These are phyloP conservation scores for Aspergillus coremiiformis DNA, from an alignment of 495 filamentous ascomycete genomes.

Conservation along the genomic window DNA sequence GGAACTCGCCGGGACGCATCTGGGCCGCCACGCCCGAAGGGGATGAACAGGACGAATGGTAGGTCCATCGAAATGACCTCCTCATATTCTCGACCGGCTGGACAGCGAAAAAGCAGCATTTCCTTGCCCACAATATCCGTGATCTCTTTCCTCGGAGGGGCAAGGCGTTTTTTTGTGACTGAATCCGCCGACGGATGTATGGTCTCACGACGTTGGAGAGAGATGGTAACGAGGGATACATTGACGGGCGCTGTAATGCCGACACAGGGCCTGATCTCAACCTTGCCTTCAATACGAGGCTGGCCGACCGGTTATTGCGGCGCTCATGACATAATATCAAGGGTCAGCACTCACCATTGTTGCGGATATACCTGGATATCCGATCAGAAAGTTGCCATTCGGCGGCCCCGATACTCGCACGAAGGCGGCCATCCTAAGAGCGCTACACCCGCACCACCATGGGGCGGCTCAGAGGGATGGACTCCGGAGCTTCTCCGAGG, in stretches of 20 bases:
- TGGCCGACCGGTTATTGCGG: conserved; percentile 25
- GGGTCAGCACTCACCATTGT: conserved; percentile 65
- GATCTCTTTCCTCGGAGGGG: conserved; percentile 85
- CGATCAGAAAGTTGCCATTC: conserved; percentile 93
- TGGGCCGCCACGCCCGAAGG: conserved; percentile 81
- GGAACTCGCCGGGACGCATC: conserved; percentile 84
- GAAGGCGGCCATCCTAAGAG: conserved; percentile 68
- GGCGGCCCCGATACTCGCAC: conserved; percentile 96
- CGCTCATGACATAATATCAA: background rate
- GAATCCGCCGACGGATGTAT: conserved; percentile 96
- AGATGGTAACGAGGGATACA: conserved; percentile 90
- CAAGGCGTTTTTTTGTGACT: conserved; percentile 83
- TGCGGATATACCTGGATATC: conserved; percentile 96
- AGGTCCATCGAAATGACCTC: conserved; percentile 94
- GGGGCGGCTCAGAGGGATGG: conserved; percentile 26
- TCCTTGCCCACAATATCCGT: conserved; percentile 92
- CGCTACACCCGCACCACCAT: conserved; percentile 39
- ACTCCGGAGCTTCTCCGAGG: conserved; percentile 25
- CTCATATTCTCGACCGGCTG: conserved; percentile 74
- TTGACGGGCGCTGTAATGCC: conserved; percentile 82
- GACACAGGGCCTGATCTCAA: conserved; percentile 82
- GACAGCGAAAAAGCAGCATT: conserved; percentile 82
- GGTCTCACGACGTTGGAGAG: conserved; percentile 84
- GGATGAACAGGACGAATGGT: conserved; percentile 95
- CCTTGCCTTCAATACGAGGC: conserved; percentile 95